Conservation (phyloP, 1,284 basidiomycete species). For the Porodaedalea pini region DNA sequence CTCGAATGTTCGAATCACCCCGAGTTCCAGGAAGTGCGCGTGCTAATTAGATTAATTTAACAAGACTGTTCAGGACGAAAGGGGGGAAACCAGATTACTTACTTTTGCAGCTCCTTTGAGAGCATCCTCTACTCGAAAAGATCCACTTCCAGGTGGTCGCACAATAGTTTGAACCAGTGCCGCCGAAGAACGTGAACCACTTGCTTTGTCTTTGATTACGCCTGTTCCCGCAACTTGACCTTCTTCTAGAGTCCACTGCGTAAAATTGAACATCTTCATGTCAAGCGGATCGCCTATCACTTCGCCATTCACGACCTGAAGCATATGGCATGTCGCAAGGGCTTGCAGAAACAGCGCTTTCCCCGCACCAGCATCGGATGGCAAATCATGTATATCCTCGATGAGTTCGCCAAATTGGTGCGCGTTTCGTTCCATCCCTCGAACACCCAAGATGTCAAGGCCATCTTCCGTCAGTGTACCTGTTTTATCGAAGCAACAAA, state of each 20-base stretch:
- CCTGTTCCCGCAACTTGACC: constrained; percentile 69
- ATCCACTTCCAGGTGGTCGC: constrained; percentile 86
- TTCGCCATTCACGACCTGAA: constrained; percentile 89
- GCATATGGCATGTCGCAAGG: constrained; percentile 92
- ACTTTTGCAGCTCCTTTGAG: constrained; percentile 78
- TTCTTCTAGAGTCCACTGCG: constrained; percentile 95
- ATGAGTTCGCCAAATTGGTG: constrained; percentile 90
- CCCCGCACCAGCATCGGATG: constrained; percentile 61
- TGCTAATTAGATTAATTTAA: constrained; percentile 47
- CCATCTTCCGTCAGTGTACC: constrained; percentile 98
- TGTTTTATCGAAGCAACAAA: constrained; percentile 99
- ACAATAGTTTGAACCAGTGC: constrained; percentile 97
- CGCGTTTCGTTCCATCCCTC: constrained; percentile 71
- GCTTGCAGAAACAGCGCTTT: constrained; percentile 89
- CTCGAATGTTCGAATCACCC: constrained; percentile 95
- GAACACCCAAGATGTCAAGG: constrained; percentile 91
- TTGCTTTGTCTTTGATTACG: constrained; percentile 61
- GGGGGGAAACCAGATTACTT: constrained; percentile 23
- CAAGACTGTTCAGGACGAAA: background rate
- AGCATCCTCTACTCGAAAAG: constrained; percentile 91
- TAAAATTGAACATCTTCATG: constrained; percentile 97
- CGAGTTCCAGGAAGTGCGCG: constrained; percentile 93
- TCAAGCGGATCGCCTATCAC: constrained; percentile 95
- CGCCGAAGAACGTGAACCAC: constrained; percentile 71
- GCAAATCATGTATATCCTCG: constrained; percentile 84